Base-by-base conservation (phyloP, 495 filamentous ascomycete genomes). In the Cenococcum geophilum region DNA sequence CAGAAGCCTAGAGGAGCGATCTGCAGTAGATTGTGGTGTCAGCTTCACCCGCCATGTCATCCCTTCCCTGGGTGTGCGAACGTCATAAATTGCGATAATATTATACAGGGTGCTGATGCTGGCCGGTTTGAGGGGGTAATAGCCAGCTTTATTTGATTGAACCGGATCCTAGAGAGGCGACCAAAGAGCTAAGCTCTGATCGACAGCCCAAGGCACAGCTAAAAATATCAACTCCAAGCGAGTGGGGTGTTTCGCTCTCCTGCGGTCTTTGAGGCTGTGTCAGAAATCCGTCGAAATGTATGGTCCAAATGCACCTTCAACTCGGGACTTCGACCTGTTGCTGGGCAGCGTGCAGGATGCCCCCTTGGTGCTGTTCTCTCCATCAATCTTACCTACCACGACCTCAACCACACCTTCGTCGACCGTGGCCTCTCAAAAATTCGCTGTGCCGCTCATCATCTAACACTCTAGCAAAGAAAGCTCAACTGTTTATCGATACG, bases 191-290 rank as follows among this genome's bases (percentile, higher is more conserved):
- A 59, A 66, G 53, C 57, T 55, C 52, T 55, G 59, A 66, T 62
- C 63, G 63, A 54, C 63, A 47, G 42, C 37, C 5, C 5, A 22
- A 18, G 21, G 21, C 25, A 37, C 8, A 55, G 32, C 63, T 58
- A 65, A 65, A 64, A 61, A 60, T 64, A 64, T 36, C 53, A 32
- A 23, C 27, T 49, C 48, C 55, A 59, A 64, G 56, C 61, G n/a
- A 21, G 58, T 66, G 59, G 63, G 55, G 55, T 59, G 55, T 43
- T 50, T 55, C 55, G 49, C 18, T 57, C 3, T 43, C 3, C 59
- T 42, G 54, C 32, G 36, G 16, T 32, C 57, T 25, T 57, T 34
- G 61, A 59, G 61, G 65, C 61, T 64, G 58, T 64, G 61, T 61
- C 45, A 54, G 56, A 52, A 25, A 8, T 32, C 49, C 25, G 21